Percentiles rank a stretch among this genome's conserved stretches.
Evolutionary conservation across 2,329 filamentous ascomycete genomes (phyloP).

Genomic region (Lasiodiplodia hormozganensis): DNA sequence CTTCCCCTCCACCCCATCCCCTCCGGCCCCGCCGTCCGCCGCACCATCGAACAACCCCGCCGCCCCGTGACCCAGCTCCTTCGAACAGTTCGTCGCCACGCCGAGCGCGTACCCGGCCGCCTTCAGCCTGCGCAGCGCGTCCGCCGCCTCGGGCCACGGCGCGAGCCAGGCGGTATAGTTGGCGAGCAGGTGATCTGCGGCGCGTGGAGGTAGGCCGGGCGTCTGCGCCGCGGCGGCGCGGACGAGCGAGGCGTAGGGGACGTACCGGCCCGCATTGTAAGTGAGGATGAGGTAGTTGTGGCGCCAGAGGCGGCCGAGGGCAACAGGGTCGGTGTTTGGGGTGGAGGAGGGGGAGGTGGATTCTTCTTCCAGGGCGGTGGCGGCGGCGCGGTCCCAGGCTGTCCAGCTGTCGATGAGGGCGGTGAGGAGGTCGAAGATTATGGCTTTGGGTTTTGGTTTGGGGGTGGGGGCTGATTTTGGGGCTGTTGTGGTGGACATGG

Average conservation of each 20-base stretch:
- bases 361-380: constrained; percentile 19
- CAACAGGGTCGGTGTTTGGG: neutral
- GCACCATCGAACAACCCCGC: constrained; percentile 22
- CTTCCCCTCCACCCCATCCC: constrained; percentile 29
- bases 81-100: constrained; percentile 50
- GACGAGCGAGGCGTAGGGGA: constrained; percentile 34
- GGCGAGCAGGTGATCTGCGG: constrained; percentile 27
- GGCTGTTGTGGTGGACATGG: neutral
- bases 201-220: constrained; percentile 25
- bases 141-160: neutral
- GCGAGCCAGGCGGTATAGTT: constrained; percentile 19
- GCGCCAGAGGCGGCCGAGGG: constrained; percentile 41
- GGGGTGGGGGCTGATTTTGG: neutral
- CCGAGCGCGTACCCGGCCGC: constrained; percentile 43
- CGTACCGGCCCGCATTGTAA: constrained; percentile 45
- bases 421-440: constrained; percentile 53
- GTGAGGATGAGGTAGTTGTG: constrained; percentile 49
- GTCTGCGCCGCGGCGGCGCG: constrained; percentile 34
- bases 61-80: constrained; percentile 37
- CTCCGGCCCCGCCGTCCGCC: too few relatives aligned
- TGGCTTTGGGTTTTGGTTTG: constrained; percentile 34
- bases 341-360: neutral
- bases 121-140: constrained; percentile 35
- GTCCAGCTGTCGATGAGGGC: constrained; percentile 51
- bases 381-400: constrained; percentile 41